These are phyloP conservation scores for Erodium moschatum DNA, from an alignment of 441 rosid genomes.

Conservation along the genomic window DNA sequence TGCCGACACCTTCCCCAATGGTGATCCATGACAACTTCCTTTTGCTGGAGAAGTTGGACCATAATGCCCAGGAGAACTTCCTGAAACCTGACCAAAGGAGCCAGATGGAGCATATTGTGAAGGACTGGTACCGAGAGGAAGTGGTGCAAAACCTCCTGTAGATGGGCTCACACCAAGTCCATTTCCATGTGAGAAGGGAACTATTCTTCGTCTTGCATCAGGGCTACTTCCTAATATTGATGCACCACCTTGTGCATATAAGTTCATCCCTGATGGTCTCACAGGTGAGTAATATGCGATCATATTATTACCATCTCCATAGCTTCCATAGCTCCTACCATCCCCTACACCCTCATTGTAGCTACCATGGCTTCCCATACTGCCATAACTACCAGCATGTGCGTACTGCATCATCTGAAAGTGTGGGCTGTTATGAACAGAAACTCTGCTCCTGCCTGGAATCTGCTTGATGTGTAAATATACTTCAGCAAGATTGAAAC, in stretches of 20 bases:
- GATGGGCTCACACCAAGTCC: constrained; percentile 91
- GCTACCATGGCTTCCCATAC: constrained; percentile 94
- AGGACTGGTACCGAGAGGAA: constrained; percentile 95
- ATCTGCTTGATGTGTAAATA: constrained; percentile 34
- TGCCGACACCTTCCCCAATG: constrained; percentile 79
- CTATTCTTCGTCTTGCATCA: constrained; percentile 69
- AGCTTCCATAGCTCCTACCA: constrained; percentile 90
- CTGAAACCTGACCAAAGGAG: constrained; percentile 54
- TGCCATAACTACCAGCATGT: constrained; percentile 85
- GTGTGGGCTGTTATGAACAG: constrained; percentile 77
- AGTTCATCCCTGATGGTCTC: constrained; percentile 72
- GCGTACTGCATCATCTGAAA: constrained; percentile 59
- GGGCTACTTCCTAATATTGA: constrained; percentile 87
- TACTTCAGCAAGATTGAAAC: constrained; percentile 14
- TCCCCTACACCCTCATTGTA: constrained; percentile 75
- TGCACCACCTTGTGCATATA: constrained; percentile 63
- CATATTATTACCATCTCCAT: constrained; percentile 65
- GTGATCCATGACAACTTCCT: constrained; percentile 85
- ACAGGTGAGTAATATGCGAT: constrained; percentile 91
- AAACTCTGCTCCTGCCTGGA: constrained; percentile 56
- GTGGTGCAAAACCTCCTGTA: constrained; percentile 79
- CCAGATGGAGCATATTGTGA: constrained; percentile 92
- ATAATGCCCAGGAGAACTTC: constrained; percentile 92
- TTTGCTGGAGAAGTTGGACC: constrained; percentile 96
- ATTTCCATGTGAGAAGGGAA: constrained; percentile 71